A percentile compares a stretch with the other conserved stretches of the same genome.
phyloP scores from a whole-genome alignment of 768 basidiomycete genomes.

The Phlebiopsis gigantea region DNA sequence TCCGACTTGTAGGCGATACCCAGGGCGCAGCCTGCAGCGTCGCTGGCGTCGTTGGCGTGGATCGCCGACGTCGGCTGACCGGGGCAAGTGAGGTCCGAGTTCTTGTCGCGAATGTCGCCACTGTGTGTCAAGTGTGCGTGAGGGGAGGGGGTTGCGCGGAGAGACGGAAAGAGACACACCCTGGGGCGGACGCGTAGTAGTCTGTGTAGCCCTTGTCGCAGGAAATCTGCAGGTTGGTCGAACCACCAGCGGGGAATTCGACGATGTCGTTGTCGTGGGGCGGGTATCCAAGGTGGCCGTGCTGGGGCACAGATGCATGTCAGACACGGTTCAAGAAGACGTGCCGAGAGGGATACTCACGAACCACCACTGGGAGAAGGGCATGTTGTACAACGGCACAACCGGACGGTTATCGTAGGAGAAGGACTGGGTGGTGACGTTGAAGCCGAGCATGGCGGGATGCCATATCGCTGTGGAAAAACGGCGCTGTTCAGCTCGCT shows the following conservation, averaged over 20 bases:
- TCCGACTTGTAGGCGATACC: constrained; percentile 66
- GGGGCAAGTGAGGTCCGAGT: constrained; percentile 49
- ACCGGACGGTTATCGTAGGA: constrained; percentile 63
- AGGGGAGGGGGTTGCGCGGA: constrained; percentile 15
- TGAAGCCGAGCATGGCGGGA: constrained; percentile 63
- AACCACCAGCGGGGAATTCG: constrained; percentile 50
- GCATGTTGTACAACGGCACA: constrained; percentile 31
- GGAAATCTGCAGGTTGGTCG: constrained; percentile 47
- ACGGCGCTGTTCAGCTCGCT: neutral
- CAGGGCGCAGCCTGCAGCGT: constrained; percentile 34
- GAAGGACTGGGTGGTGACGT: constrained; percentile 49
- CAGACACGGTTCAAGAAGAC: neutral
- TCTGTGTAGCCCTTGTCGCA: constrained; percentile 60
- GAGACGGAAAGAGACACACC: constrained; percentile 14
- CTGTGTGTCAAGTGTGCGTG: constrained; percentile 32
- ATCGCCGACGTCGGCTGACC: constrained; percentile 35
- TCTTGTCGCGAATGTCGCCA: constrained; percentile 45
- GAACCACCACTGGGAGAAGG: constrained; percentile 52
- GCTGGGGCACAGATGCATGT: constrained; percentile 12
- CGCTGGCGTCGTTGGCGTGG: constrained; percentile 47
- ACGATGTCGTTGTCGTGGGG: constrained; percentile 27
- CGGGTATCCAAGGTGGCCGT: constrained; percentile 27
- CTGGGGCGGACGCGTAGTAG: constrained; percentile 45
- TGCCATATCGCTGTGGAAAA: constrained; percentile 40
- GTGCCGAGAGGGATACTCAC: neutral